phyloP scores from a whole-genome alignment of 805 yeast species.

The Candida hungchunana region DNA sequence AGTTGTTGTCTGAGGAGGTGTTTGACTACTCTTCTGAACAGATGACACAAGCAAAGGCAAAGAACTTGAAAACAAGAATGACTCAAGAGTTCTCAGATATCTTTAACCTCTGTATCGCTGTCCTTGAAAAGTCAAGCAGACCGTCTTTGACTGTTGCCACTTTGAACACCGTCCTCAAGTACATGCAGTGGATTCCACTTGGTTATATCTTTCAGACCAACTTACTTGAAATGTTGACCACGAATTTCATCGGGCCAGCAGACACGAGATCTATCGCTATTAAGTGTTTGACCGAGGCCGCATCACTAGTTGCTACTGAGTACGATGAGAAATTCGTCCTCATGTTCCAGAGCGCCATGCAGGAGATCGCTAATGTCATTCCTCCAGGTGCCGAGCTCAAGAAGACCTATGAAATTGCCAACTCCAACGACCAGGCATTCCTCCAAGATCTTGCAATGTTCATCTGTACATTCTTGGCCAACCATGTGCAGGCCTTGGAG shows the following conservation, averaged over 20 bases:
- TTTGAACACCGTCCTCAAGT: conserved; percentile 72
- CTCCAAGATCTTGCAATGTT: conserved; percentile 94
- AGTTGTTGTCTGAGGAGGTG: conserved; percentile 88
- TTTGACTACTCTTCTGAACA: conserved; percentile 94
- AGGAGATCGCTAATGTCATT: conserved; percentile 59
- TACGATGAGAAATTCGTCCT: conserved; percentile 55
- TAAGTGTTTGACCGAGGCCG: conserved; percentile 90
- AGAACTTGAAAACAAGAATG: conserved; percentile 76
- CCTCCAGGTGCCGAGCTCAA: conserved; percentile 72
- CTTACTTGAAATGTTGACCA: conserved; percentile 63
- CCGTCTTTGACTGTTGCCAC: conserved; percentile 84
- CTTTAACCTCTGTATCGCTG: conserved; percentile 89
- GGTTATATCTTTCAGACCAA: conserved; percentile 88
- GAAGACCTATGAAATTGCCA: conserved; percentile 67
- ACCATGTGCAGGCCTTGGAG: conserved; percentile 67
- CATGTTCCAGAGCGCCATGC: conserved; percentile 71
- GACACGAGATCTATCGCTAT: conserved; percentile 81
- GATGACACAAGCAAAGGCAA: conserved; percentile 93
- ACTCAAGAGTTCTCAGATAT: conserved; percentile 89
- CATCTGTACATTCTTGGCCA: conserved; percentile 75
- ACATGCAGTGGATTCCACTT: conserved; percentile 91
- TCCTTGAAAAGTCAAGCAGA: conserved; percentile 82
- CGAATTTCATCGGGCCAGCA: conserved; percentile 70
- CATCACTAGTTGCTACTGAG: conserved; percentile 57
- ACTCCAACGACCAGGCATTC: conserved; percentile 84